Base-by-base conservation (phyloP, 192 early-diverging fungal genomes). In the Rhizoclosmatium sp. region DNA sequence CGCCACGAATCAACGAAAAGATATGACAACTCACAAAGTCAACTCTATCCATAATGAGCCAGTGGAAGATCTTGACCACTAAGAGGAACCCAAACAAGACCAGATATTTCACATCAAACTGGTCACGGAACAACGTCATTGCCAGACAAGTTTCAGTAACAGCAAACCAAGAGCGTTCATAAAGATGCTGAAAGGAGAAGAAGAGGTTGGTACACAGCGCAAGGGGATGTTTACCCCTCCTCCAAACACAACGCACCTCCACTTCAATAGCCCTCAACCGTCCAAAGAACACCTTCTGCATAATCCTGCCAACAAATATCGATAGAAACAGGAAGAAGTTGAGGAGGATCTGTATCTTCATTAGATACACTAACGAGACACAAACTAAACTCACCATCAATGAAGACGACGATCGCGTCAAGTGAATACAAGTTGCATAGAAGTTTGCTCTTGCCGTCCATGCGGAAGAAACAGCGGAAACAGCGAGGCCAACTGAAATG, bases 151-250 rank as follows among this genome's bases (percentile, higher is more conserved):
- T 98, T 82, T 99, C 98, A 47, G 96, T 98, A 51, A 99, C 92
- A 7, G 96, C 95, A 83, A 97, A 95, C 98, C 98, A 99, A 10
- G 95, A 94, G 39, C 94, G 90, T 81, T 99, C 98, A 78, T 99
- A 98, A n/a, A 98, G 85, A 78, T 98, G 97, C 93, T 94, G 45
- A 16, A 69, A 21, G 16, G 40, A 44, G 14, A 59, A 41, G 23
- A 48, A 31, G 31, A 31, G 31, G 31, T 31, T 31, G 31, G 31
- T 31, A 31, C 31, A 31, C 31, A 31, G 31, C 31, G 31, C 51
- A 14, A 9, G 54, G 49, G 31, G 56, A 46, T 23, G 60, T 71
- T 47, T 79, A 71, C 46, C 21, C 71, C 9, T 23, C 19, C 31
- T 69, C 10, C 23, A 0, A 73, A 64, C 5, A 10, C 3, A 21